These are phyloP conservation scores for Epicoccum sorghinum DNA, from an alignment of 2,329 filamentous ascomycete species.

Conservation along the genomic window DNA sequence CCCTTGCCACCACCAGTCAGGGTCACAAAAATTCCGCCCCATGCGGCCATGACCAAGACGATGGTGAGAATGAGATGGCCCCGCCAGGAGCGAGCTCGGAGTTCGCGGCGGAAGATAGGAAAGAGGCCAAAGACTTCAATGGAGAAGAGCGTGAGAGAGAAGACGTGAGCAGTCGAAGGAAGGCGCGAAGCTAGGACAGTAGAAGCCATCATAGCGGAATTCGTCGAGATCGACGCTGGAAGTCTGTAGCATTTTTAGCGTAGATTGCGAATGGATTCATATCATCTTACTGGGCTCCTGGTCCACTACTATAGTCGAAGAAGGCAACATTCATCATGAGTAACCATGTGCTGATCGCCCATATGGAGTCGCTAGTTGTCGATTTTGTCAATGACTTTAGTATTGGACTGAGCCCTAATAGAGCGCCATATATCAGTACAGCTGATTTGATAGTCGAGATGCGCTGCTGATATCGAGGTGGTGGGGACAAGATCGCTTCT, in stretches of 20 bases:
- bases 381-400: constrained; percentile 94
- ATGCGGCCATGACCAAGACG: constrained; percentile 77
- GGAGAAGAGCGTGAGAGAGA: constrained; percentile 91
- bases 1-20: constrained; percentile 61
- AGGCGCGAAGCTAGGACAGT: constrained; percentile 91
- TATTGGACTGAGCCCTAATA: constrained; percentile 91
- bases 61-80: constrained; percentile 81
- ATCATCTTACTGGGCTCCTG: constrained; percentile 57
- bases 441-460: constrained; percentile 90
- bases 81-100: constrained; percentile 79
- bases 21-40: constrained; percentile 73
- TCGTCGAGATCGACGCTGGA: constrained; percentile 82
- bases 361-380: constrained; percentile 92
- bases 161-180: constrained; percentile 90
- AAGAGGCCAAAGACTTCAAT: constrained; percentile 98
- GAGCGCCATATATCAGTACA: constrained; percentile 87
- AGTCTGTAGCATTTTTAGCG: constrained; percentile 57
- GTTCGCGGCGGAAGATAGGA: constrained; percentile 92
- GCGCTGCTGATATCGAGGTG: constrained; percentile 62
- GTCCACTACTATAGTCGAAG: constrained; percentile 87
- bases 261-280: constrained; percentile 3
- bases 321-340: constrained; percentile 96
- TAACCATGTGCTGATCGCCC: constrained; percentile 94
- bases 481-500: not conserved
- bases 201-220: constrained; percentile 94